These are phyloP conservation scores for Globisporangium ultimum DNA, from an alignment of 352 stramenopile genomes.

Conservation along the genomic window DNA sequence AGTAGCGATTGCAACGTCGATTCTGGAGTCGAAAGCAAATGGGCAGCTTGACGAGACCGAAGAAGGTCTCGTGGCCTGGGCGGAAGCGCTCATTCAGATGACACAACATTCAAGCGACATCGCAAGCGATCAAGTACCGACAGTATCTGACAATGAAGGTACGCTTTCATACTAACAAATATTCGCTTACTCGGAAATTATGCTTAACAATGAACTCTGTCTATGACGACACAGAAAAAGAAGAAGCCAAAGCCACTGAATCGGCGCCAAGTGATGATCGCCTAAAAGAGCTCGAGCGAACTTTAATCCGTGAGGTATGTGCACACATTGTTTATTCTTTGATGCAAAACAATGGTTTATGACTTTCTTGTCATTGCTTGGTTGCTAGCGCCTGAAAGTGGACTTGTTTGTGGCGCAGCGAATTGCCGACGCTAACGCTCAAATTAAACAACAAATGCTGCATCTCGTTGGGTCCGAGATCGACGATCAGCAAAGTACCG, in stretches of 20 bases:
- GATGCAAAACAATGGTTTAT: too few species aligned
- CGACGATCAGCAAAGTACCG: slow-evolving; percentile 15
- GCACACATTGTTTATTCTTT: background rate
- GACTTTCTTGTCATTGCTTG: background rate
- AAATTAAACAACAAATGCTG: slow-evolving; percentile 66
- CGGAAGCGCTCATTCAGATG: slow-evolving; percentile 59
- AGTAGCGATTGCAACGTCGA: slow-evolving; percentile 58
- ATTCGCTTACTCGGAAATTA: too few species aligned
- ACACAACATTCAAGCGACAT: slow-evolving; percentile 12
- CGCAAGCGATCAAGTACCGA: background rate
- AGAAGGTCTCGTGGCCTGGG: slow-evolving; percentile 56
- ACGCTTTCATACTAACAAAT: background rate
- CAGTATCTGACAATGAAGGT: slow-evolving; percentile 1
- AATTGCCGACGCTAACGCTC: slow-evolving; percentile 52
- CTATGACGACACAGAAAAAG: background rate
- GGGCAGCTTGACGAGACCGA: slow-evolving; percentile 55
- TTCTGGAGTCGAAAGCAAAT: slow-evolving; percentile 56
- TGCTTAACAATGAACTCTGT: too few species aligned
- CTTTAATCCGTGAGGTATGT: slow-evolving; percentile 57
- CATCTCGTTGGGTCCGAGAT: slow-evolving; percentile 42
- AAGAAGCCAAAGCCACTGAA: background rate
- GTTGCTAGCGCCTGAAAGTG: slow-evolving; percentile 59
- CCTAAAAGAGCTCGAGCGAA: slow-evolving; percentile 52
- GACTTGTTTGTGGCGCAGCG: slow-evolving; percentile 72
- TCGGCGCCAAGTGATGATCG: slow-evolving; percentile 4